phyloP scores from a whole-genome alignment of 768 basidiomycete genomes.

The Collybia nuda region DNA sequence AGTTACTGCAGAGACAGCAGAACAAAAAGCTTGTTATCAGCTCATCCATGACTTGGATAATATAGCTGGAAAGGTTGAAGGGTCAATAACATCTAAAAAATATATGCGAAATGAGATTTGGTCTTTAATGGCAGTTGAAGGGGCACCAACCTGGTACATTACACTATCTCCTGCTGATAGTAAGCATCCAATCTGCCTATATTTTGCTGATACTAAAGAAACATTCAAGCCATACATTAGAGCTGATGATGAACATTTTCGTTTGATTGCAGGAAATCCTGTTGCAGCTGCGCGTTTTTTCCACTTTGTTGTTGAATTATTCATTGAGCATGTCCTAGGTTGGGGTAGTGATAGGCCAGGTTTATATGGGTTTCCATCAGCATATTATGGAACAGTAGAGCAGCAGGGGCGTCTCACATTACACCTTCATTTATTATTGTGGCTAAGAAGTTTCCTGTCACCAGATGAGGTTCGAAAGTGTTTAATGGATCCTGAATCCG shows the following conservation, averaged over 20 bases:
- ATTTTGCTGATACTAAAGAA: constrained; percentile 24
- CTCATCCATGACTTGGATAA: constrained; percentile 32
- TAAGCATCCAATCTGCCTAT: constrained; percentile 27
- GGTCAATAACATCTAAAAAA: constrained; percentile 25
- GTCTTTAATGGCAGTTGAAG: constrained; percentile 19
- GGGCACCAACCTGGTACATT: constrained; percentile 31
- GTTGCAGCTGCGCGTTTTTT: background rate
- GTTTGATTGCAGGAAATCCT: background rate
- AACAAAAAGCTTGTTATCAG: constrained; percentile 31
- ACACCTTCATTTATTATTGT: constrained; percentile 26
- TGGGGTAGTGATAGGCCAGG: background rate
- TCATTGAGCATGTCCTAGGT: constrained; percentile 12
- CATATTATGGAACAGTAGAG: constrained; percentile 31
- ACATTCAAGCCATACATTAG: background rate
- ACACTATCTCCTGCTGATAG: constrained; percentile 29
- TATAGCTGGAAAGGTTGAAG: constrained; percentile 26
- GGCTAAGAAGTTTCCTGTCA: constrained; percentile 15
- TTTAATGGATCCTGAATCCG: constrained; percentile 2
- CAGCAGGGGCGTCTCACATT: constrained; percentile 26
- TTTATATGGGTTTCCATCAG: constrained; percentile 2
- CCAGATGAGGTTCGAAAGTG: constrained; percentile 5
- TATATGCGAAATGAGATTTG: constrained; percentile 28
- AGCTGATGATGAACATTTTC: background rate
- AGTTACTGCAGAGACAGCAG: constrained; percentile 23
- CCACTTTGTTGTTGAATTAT: background rate